phyloP scores from a whole-genome alignment of 2,329 filamentous ascomycete genomes.

The Madurella fahalii region DNA sequence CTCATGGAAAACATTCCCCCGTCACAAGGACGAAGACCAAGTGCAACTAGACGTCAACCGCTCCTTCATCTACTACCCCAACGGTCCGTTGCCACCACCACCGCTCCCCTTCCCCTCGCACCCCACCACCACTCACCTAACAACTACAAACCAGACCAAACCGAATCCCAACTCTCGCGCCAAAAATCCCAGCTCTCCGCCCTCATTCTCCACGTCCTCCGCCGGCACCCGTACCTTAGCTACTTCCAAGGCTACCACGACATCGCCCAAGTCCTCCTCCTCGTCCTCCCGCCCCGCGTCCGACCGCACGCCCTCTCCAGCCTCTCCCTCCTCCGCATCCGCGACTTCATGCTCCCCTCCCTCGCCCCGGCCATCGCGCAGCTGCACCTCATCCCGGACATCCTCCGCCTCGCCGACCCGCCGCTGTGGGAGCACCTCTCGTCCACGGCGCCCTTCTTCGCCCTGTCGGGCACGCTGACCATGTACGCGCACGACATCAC shows the following conservation, averaged over 20 bases:
- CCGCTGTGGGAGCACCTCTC: slow-evolving; percentile 71
- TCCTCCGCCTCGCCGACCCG: slow-evolving; percentile 69
- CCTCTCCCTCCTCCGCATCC: slow-evolving; percentile 85
- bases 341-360: slow-evolving; percentile 95
- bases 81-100: slow-evolving; percentile 49
- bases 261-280: slow-evolving; percentile 90
- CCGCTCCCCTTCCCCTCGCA: slow-evolving; percentile 2
- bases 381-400: slow-evolving; percentile 79
- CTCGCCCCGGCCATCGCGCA: slow-evolving; percentile 78
- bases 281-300: slow-evolving; percentile 66
- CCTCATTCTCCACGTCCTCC: slow-evolving; percentile 76
- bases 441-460: slow-evolving; percentile 81
- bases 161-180: slow-evolving; percentile 61
- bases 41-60: slow-evolving; percentile 88
- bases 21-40: slow-evolving; percentile 85
- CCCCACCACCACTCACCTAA: neutral
- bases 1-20: slow-evolving; percentile 60
- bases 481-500: slow-evolving; percentile 97
- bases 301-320: slow-evolving; percentile 65
- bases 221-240: slow-evolving; percentile 75
- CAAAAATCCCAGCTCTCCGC: slow-evolving; percentile 74
- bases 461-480: slow-evolving; percentile 86
- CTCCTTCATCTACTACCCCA: slow-evolving; percentile 96
- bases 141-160: slow-evolving; percentile 50
- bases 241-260: slow-evolving; percentile 99